Percentiles rank a stretch among this genome's conserved stretches.
phyloP scores from a whole-genome alignment of 805 yeast genomes.

The Brettanomyces sp. region DNA sequence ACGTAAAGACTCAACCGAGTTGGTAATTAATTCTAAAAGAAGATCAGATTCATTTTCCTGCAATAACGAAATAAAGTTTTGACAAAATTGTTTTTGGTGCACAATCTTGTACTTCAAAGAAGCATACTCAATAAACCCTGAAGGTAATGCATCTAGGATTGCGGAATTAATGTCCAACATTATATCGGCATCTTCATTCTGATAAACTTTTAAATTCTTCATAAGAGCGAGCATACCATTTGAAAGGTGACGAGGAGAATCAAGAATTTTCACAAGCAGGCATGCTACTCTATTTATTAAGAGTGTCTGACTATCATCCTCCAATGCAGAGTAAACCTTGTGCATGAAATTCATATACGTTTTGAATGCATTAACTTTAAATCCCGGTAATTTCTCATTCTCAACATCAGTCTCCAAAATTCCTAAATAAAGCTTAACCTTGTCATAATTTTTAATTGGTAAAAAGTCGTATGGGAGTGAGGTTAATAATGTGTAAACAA shows the following conservation, averaged over 20 bases:
- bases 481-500: conserved; percentile 9
- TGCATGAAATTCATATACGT: conserved; percentile 8
- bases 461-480: conserved; percentile 16
- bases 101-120: conserved; percentile 7
- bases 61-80: conserved; percentile 16
- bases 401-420: conserved; percentile 14
- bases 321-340: not conserved
- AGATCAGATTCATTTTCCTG: conserved; percentile 10
- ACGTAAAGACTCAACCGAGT: conserved; percentile 19
- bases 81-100: conserved; percentile 12
- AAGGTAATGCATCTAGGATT: conserved; percentile 17
- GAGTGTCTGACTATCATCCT: not conserved
- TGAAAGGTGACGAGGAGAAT: conserved; percentile 10
- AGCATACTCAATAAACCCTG: conserved; percentile 9
- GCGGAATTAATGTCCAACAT: conserved; percentile 15
- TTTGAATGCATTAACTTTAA: conserved; percentile 20
- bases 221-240: conserved; percentile 5
- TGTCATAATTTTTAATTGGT: conserved; percentile 4
- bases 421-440: conserved; percentile 5
- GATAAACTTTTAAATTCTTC: conserved; percentile 6
- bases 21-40: conserved; percentile 13
- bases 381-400: conserved; percentile 15
- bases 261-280: conserved; percentile 10
- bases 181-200: conserved; percentile 12
- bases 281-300: conserved; percentile 7